Evolutionary conservation across 306 rosid genomes (phyloP).

Genomic region (Quercus variabilis): DNA sequence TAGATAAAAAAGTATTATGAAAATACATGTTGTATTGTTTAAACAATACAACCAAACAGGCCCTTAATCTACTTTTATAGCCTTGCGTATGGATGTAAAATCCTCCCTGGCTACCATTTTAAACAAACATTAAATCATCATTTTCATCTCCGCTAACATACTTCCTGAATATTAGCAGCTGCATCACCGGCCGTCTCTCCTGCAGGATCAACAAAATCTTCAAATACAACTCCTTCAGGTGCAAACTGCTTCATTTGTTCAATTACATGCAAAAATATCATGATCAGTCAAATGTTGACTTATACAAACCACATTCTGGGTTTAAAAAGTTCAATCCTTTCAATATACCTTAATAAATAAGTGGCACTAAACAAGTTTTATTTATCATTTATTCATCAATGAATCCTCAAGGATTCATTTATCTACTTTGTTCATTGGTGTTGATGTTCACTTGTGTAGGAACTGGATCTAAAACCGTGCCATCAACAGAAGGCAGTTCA

Average conservation of each 20-base stretch:
- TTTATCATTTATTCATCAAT: not conserved
- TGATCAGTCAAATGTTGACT: not conserved
- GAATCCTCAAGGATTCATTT: not conserved
- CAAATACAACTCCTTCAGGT: constrained; percentile 63
- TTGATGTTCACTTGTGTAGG: constrained; percentile 39
- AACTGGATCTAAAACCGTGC: constrained; percentile 49
- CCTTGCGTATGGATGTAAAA: not conserved
- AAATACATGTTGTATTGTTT: too few species aligned
- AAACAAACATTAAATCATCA: not conserved
- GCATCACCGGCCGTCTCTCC: constrained; percentile 59
- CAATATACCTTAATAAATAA: too few species aligned
- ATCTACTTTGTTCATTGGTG: not conserved
- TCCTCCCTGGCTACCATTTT: not conserved
- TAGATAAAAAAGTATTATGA: fast-evolving
- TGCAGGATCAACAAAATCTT: constrained; percentile 55
- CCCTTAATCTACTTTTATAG: not conserved
- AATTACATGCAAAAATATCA: not conserved
- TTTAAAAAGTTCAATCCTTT: not conserved
- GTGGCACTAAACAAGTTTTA: not conserved
- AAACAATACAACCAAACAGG: too few species aligned
- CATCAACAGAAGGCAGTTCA: constrained; percentile 40
- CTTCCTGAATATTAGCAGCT: constrained; percentile 28
- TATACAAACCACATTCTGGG: not conserved
- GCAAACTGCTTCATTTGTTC: constrained; percentile 1
- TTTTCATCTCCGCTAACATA: constrained; percentile 15